Base-by-base conservation (phyloP, 345 rosid genomes). In the Chamaenerion angustifolium region DNA sequence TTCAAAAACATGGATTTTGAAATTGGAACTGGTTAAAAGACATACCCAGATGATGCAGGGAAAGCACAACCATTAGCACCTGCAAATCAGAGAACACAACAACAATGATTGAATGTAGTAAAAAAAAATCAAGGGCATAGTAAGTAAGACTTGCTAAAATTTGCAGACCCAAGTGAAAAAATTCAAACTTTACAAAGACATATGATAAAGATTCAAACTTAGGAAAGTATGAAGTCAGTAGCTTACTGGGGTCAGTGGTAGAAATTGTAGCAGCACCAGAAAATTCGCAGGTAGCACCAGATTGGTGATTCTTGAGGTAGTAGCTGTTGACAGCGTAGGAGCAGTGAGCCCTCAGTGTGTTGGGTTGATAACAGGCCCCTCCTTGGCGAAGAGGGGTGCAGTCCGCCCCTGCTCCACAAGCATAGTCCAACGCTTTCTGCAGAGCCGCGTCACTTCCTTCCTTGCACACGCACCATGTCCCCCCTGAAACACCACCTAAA, bases 351-450 rank as follows among this genome's bases (percentile, higher is more conserved):
- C 63, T 76, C 40, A 87, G 85, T 18, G 67, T 75, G 79, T 84
- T 81, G 47, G 98, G 96, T 45, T 65, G 63, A 65, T 55, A 92
- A 56, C 98, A 92, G 48, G 73, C 54, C 10, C 79, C 85, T 21
- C 58, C 79, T 47, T 68, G 52, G 54, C 76, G 79, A 63, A 62
- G 52, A 18, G 93, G 95, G 56, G 31, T 54, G 63, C 98, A 92
- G 63, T 92, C 98, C 25, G 98, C 96, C 13, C 98, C 98, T 54
- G 84, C 80, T 17, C 98, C 93, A 66, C 98, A 92, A 0, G 98
- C 96, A 60, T 80, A 92, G 72, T 92, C 98, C 64, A 92, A 43
- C 5, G 95, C 66, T 56, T 68, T 71, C 64, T 92, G 98, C 46
- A 87, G 65, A n/a, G n/a, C 73, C 43, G 77, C 0, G 25, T 82